Conservation (phyloP, 345 rosid genomes). For the Turritis glabra region DNA sequence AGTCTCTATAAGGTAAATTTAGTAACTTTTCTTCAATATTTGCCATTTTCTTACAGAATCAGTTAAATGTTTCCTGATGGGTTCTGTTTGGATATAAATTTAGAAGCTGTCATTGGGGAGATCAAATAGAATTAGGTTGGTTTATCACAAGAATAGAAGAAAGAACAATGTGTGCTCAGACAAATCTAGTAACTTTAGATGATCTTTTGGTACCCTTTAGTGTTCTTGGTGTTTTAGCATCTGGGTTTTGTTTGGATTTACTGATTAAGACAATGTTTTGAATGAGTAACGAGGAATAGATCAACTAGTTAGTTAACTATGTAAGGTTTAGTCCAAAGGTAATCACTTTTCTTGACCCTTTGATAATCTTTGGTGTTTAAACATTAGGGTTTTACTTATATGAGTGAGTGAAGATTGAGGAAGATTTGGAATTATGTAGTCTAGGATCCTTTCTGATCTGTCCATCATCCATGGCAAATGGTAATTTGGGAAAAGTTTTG, state of each 20-base stretch:
- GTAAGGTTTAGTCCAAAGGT: constrained; percentile 13
- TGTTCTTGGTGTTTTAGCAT: constrained; percentile 16
- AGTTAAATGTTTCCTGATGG: background rate
- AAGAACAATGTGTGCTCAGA: background rate
- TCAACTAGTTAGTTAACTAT: background rate
- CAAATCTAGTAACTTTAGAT: constrained; percentile 1
- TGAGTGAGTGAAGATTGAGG: background rate
- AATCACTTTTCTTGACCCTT: background rate
- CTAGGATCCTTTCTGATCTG: constrained; percentile 36
- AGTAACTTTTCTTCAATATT: background rate
- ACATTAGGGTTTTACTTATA: constrained; percentile 13
- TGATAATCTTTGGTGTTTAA: constrained; percentile 8
- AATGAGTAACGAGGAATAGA: background rate
- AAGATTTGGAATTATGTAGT: constrained; percentile 16
- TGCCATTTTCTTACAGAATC: no score
- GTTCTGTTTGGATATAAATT: background rate
- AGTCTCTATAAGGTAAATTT: constrained; percentile 53
- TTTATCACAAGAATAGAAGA: no score
- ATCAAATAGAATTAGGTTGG: background rate
- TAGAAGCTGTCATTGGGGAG: background rate
- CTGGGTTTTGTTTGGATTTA: background rate
- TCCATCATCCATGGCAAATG: constrained; percentile 33
- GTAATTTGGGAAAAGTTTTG: constrained; percentile 30
- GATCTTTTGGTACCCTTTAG: background rate
- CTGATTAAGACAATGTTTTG: background rate